Evolutionary conservation across 2,329 filamentous ascomycete species (phyloP), one percentile per base, ranked within the genome.

Genomic region (Plectosphaerella cucumerina): DNA sequence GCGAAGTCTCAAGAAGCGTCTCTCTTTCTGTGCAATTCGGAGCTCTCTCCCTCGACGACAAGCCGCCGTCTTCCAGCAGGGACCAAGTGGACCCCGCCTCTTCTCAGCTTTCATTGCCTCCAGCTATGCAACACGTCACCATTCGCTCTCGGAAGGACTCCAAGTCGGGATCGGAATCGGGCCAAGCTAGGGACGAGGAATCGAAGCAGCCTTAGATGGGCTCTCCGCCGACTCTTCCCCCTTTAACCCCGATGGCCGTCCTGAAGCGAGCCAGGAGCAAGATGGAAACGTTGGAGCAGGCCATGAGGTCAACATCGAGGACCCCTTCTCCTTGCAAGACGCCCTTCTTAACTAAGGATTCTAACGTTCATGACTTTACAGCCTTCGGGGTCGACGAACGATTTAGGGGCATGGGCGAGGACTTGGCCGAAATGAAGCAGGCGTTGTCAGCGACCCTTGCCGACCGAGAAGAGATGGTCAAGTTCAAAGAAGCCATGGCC

Each of bases 361-460:
- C 91, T 84, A 86, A 89, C 78, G 71, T 80, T 58, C 77, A 73
- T 60, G 69, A 65, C 33, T 81, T 75, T 69, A 56, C 80, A 89
- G 87, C 81, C 62, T 93, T 87, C 80, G 90, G 97, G 65, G 84
- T 91, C 58, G 86, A 91, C 60, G 82, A 82, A 54, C 84, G 86
- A 57, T 80, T 97, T 58, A 84, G 85, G 56, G 80, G 84, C 53
- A 86, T 97, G 70, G 89, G 96, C 60, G 75, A 77, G 17, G 78
- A 93, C 61, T 90, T 90, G 63, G 78, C 80, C 45, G 75, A 80
- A 53, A 76, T 97, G 55, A 86, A 87, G 62, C 78, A 86, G 52
- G 85, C 87, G 56, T 83, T 97, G 63, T 83, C 84, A 52, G 78
- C 79, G 31, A 85, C 87, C 20, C 78, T 86, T 11, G 80, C 78